Base-by-base conservation (phyloP, 208 protist genomes). In the Wallacemonas sp. region DNA sequence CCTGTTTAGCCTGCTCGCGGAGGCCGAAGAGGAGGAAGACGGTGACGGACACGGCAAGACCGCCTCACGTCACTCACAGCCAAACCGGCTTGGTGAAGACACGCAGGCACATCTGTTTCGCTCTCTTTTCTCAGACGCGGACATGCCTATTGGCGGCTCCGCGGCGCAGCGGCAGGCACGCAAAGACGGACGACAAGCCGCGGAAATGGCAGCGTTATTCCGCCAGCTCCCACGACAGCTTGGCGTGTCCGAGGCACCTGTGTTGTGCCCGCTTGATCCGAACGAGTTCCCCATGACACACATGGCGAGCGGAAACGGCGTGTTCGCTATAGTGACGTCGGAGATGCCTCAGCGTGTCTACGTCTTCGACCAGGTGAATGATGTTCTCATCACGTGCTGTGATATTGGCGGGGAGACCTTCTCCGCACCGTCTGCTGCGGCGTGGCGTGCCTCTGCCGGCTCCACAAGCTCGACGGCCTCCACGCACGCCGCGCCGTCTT, bases 291-390 rank as follows among this genome's bases (percentile, higher is more conserved):
- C 67, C 4, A 58, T 80, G 22, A 62, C 72, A 2, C 80, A 86
- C 47, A 53, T 82, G 22, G 72, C 47, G 26, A 61, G 33, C 0
- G 75, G 72, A 15, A 64, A 66, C 9, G 80, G 75, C 33, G 78
- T 75, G 12, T 82, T 82, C 45, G 75, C 69, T 9, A 66, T 79
- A 17, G 72, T 86, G 9, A 79, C 80, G 51, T 28, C 68, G 22
- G 26, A 31, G 11, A 44, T 66, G 51, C 76, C 75, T 38, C 80
- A 79, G 64, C 42, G 59, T 17, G 56, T 86, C 17, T 77, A 75
- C 63, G 30, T 88, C 1, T 88, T 84, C 58, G 77, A 84, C 55
- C 66, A 84, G 62, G 38, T 63, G 26, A 82, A 81, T 56, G 62
- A 76, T 53, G 54, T 88, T 15, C 68, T 66, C 22, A 79, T 83